Conservation (phyloP, 176 grass and related monocot species). For the Oryza australiensis region DNA sequence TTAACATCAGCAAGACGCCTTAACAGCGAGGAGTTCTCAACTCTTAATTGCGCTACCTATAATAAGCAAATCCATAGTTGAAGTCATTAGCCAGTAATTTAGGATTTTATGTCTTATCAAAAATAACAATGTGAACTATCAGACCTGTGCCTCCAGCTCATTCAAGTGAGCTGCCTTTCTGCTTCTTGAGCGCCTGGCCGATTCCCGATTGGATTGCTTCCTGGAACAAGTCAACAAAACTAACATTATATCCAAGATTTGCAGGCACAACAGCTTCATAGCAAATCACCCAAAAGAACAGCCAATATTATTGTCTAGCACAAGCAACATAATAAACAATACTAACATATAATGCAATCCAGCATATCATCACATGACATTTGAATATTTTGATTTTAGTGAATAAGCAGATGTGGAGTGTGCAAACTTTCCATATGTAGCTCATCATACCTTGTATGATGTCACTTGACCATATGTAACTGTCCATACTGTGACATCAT, state of each 20-base stretch:
- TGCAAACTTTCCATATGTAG: not conserved
- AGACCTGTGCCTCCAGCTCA: slow-evolving; percentile 85
- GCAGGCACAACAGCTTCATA: not conserved
- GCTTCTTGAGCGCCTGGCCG: slow-evolving; percentile 88
- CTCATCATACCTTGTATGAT: not conserved
- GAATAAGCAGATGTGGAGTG: not conserved
- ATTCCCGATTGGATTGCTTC: slow-evolving; percentile 94
- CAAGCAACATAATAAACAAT: not conserved
- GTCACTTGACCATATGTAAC: not conserved
- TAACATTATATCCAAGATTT: not conserved
- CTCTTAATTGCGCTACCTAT: slow-evolving; percentile 79
- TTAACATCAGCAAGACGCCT: slow-evolving; percentile 77
- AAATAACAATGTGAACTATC: not conserved
- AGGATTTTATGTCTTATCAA: not conserved
- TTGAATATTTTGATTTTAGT: not conserved
- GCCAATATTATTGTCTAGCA: not conserved
- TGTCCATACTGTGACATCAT: not conserved
- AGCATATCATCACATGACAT: not conserved
- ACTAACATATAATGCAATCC: not conserved
- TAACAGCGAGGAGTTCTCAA: slow-evolving; percentile 75
- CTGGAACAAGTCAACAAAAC: slow-evolving; percentile 40
- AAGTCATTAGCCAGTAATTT: not conserved
- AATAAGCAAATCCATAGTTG: not conserved
- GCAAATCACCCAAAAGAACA: not conserved
- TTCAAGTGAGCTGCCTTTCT: slow-evolving; percentile 84